A percentile compares a stretch with the other conserved stretches of the same genome.
Conservation (phyloP, 2,329 filamentous ascomycete species). For the Corynespora cassiicola region DNA sequence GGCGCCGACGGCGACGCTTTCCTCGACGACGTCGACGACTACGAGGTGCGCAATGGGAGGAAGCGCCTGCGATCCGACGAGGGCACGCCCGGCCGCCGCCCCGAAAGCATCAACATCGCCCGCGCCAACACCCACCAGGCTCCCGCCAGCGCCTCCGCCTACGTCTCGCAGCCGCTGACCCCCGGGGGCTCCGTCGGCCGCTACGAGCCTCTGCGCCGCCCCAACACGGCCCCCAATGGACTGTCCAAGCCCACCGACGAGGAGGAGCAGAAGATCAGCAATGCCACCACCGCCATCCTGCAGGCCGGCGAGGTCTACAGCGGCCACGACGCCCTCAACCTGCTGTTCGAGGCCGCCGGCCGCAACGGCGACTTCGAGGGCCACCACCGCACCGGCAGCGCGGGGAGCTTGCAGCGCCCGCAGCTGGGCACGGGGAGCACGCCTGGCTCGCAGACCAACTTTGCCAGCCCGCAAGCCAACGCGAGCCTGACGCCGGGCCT, state of each 20-base stretch:
- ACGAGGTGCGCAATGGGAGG: constrained; percentile 74
- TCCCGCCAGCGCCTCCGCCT: constrained; percentile 19
- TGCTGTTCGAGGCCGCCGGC: constrained; percentile 83
- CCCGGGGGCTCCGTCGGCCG: constrained; percentile 71
- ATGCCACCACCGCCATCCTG: constrained; percentile 65
- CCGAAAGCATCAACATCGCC: constrained; percentile 27
- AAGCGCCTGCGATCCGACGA: constrained; percentile 66
- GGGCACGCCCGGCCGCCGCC: constrained; percentile 52
- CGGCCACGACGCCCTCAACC: constrained; percentile 88
- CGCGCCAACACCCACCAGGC: too few species aligned
- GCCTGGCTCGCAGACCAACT: constrained; percentile 42
- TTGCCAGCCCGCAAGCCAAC: constrained; percentile 40
- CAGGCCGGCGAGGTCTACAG: constrained; percentile 78
- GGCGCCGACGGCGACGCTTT: constrained; percentile 52
- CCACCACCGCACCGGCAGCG: constrained; percentile 57
- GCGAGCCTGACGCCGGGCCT: constrained; percentile 13
- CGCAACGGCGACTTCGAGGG: constrained; percentile 55
- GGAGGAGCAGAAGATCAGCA: constrained; percentile 64
- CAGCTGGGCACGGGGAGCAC: constrained; percentile 34
- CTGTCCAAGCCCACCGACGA: constrained; percentile 49
- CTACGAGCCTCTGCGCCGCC: constrained; percentile 70
- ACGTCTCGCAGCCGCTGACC: constrained; percentile 63
- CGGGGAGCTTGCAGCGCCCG: constrained; percentile 45
- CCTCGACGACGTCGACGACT: constrained; percentile 61
- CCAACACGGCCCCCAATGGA: constrained; percentile 51